These are phyloP conservation scores for Leucaena leucocephala DNA, from an alignment of 306 rosid species.

Conservation along the genomic window DNA sequence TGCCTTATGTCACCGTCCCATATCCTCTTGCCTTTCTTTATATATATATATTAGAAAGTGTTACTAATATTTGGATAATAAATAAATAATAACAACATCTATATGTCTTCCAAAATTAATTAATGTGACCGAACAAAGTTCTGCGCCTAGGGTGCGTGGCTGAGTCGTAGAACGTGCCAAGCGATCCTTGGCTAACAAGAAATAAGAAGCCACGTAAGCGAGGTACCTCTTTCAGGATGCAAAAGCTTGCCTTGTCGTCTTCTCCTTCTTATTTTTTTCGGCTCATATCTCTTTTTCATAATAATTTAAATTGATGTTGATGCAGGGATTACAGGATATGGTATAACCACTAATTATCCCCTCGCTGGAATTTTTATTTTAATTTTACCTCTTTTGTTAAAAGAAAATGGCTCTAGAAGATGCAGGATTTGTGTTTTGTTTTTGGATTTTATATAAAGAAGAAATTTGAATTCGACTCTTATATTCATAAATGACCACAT, in stretches of 20 bases:
- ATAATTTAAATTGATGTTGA: neutral
- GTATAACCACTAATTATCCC: neutral
- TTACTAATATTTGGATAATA: neutral
- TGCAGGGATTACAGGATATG: neutral
- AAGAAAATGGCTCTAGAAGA: neutral
- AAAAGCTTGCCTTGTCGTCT: neutral
- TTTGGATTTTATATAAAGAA: neutral
- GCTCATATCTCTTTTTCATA: neutral
- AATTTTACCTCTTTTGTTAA: neutral
- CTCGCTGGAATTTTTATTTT: too few species aligned
- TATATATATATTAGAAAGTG: slow-evolving; percentile 1
- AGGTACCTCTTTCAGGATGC: neutral
- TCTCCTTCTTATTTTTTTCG: neutral
- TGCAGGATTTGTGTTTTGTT: neutral
- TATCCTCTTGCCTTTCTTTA: neutral
- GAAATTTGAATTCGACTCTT: neutral
- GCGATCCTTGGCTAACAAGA: neutral
- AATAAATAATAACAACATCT: neutral
- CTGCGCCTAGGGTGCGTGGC: slow-evolving; percentile 24
- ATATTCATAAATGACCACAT: neutral
- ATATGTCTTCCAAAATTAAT: too few species aligned
- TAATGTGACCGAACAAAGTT: neutral
- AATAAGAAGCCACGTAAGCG: neutral
- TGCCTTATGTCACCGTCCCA: neutral
- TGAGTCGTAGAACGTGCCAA: neutral